Evolutionary conservation across 345 rosid species (phyloP), one percentile per base, ranked within the genome.

Genomic region (Eucalyptus microcorys): DNA sequence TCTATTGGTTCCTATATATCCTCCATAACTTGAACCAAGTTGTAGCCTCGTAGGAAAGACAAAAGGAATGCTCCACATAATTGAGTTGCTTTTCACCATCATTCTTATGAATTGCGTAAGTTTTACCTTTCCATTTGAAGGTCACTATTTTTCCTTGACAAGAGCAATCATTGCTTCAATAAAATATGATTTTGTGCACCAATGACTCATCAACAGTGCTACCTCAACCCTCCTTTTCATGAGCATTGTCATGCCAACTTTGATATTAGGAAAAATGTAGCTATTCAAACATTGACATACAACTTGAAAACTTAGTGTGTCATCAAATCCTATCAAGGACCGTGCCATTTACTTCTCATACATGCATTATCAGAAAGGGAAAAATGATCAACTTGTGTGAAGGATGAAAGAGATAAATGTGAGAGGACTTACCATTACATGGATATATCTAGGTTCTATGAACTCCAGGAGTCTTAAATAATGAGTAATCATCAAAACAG

Each of bases 401-500:
- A 48, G 40, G 55, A 34, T 27, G n/a, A 57, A 55, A 79, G n/a
- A 40, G 43, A 85, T n/a, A 84, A 43, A 13, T 87, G 43, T 59
- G 7, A 64, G 83, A 42, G 80, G 48, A 88, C 97, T 94, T 92
- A 97, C 99, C 97, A 98, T 97, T 86, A 98, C 93, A 89, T 98
- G 99, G 90, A 98, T 94, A 85, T 64, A 94, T 49, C 95, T 93
- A 14, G 99, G 99, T 92, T 94, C 89, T 86, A 98, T 96, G 93
- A 95, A 93, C 85, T 97, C 97, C 89, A 98, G 86, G 43, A 98
- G 96, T 50, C 97, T 92, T 87, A 93, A 94, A 94, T 98, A 98
- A 90, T 98, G 99, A 10, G 99, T 98, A 85, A 98, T 96, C 96
- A 98, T 97, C 92, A 98, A 88, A 87, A 98, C 95, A 61, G 99